Evolutionary conservation across 306 rosid genomes (phyloP).

Genomic region (Heteromeles arbutifolia): DNA sequence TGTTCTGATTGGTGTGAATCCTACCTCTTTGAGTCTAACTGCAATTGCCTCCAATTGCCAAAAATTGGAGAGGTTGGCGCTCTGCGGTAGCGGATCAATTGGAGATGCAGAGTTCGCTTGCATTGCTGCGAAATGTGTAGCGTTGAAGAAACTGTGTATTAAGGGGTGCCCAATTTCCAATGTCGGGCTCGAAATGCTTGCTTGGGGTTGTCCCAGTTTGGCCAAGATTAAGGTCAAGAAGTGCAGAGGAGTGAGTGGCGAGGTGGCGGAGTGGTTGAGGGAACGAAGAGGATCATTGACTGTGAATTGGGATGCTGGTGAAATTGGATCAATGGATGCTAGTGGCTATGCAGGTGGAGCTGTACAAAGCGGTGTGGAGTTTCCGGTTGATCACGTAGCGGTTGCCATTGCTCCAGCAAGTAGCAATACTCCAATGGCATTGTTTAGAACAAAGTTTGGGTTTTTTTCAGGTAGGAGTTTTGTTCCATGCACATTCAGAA

Average conservation of each 20-base stretch:
- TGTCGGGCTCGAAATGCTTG: constrained; percentile 58
- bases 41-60: constrained; percentile 60
- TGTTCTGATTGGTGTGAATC: constrained; percentile 68
- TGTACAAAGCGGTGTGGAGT: constrained; percentile 23
- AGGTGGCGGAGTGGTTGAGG: constrained; percentile 52
- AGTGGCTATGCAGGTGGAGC: constrained; percentile 29
- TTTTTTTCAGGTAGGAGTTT: constrained; percentile 42
- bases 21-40: constrained; percentile 40
- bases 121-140: constrained; percentile 59
- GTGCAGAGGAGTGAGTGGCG: constrained; percentile 63
- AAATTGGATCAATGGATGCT: constrained; percentile 39
- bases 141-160: constrained; percentile 72
- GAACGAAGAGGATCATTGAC: constrained; percentile 51
- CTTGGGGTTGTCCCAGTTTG: constrained; percentile 74
- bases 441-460: constrained; percentile 44
- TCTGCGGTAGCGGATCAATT: constrained; percentile 64
- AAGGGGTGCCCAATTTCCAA: constrained; percentile 80
- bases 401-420: constrained; percentile 32
- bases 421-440: constrained; percentile 29
- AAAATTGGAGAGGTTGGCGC: constrained; percentile 64
- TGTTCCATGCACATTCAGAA: constrained; percentile 47
- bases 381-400: constrained; percentile 14
- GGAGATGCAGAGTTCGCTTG: constrained; percentile 73
- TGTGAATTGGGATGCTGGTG: constrained; percentile 55
- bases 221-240: constrained; percentile 75